phyloP scores from a whole-genome alignment of 108 stramenopile species.

The Heterococcus sp. region DNA sequence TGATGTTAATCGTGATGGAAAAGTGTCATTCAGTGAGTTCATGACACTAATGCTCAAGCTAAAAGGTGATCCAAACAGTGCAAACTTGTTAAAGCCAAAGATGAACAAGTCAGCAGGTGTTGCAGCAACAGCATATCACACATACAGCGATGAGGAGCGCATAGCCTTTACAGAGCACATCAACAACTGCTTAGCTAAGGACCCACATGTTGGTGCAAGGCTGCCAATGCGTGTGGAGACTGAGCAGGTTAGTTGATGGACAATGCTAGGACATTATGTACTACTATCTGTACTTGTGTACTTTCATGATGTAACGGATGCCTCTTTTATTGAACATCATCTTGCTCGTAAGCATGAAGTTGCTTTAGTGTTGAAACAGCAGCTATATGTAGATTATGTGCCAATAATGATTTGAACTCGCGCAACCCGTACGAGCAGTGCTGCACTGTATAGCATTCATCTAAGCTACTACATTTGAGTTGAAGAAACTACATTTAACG shows the following conservation, averaged over 20 bases:
- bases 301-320: no score
- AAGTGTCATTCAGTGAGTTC: conserved; percentile 18
- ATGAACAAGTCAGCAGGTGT: conserved; percentile 6
- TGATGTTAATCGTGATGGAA: conserved; percentile 8
- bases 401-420: no score
- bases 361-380: no score
- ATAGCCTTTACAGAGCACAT: conserved; percentile 60
- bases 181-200: conserved; percentile 49
- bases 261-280: no score
- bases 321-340: no score
- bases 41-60: conserved; percentile 20
- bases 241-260: conserved; percentile 5
- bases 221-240: conserved; percentile 30
- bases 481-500: no score
- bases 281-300: no score
- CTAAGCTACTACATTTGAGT: no score
- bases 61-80: conserved; percentile 23
- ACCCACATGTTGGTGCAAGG: conserved; percentile 10
- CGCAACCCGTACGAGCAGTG: no score
- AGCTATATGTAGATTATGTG: no score
- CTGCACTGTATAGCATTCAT: no score
- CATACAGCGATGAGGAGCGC: conserved; percentile 55
- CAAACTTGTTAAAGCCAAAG: background rate
- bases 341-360: no score
- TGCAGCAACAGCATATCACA: conserved; percentile 44